Evolutionary conservation across 768 basidiomycete genomes (phyloP).

Genomic region (Macrocybe gigantea): DNA sequence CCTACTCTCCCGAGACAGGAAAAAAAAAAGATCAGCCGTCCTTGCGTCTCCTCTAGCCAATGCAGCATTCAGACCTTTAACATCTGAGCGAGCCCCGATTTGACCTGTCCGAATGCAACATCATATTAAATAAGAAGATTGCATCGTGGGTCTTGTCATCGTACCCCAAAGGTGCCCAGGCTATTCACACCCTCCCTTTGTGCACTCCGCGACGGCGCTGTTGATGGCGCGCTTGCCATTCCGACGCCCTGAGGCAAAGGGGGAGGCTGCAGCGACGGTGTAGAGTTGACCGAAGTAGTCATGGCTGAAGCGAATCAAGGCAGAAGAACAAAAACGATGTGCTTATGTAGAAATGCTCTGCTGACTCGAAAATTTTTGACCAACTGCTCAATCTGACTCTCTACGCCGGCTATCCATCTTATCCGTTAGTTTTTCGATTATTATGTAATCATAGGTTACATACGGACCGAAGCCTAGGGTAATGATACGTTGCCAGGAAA

Average conservation of each 20-base stretch:
- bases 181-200: conserved; percentile 50
- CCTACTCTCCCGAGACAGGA: conserved; percentile 29
- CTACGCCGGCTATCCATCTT: too few species aligned
- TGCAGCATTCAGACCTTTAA: conserved; percentile 57
- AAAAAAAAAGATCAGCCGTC: background rate
- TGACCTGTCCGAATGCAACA: conserved; percentile 48
- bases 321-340: conserved; percentile 7
- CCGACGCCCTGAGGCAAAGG: conserved; percentile 33
- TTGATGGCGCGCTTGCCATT: conserved; percentile 31
- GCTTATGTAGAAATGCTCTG: too few species aligned
- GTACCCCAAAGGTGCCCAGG: conserved; percentile 68
- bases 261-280: conserved; percentile 26
- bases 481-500: background rate
- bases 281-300: conserved; percentile 18
- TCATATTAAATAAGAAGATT: conserved; percentile 7
- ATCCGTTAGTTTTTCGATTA: too few species aligned
- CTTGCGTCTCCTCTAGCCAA: background rate
- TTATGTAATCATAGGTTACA: too few species aligned
- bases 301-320: conserved; percentile 11
- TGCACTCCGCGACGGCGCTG: conserved; percentile 49
- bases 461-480: too few species aligned
- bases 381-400: background rate
- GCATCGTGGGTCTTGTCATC: conserved; percentile 10
- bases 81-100: conserved; percentile 95
- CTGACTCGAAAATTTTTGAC: background rate